Evolutionary conservation across 305 asterid genomes (phyloP), one percentile per base, ranked within the genome.

Genomic region (Monarda citriodora): DNA sequence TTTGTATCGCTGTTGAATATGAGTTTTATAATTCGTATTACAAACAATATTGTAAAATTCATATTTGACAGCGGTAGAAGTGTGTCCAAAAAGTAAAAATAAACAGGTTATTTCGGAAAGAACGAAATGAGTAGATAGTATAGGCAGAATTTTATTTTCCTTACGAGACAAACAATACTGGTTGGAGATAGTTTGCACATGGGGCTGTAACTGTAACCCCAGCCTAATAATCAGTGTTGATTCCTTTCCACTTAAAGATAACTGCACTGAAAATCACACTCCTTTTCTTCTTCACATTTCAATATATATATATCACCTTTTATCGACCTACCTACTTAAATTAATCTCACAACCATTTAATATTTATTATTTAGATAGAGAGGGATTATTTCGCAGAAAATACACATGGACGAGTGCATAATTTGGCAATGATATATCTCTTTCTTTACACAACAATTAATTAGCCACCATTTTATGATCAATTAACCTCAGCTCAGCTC

Each of bases 171-270:
- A 76, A 76, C 58, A 65, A 65, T 64, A 56, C 22, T 64, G 75
- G 52, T 55, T 52, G 31, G 53, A 66, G 79, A 75, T 74, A 67
- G 74, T 70, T 78, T 67, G 75, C 75, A 72, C 73, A 76, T 64
- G 71, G 64, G 61, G 32, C 60, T 53, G 55, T 46, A 58, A 9
- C 51, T 46, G 51, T 46, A 54, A 31, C 57, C 61, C 56, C 50
- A 38, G 64, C 83, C 76, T 74, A 51, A 66, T 69, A 69, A 23
- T 78, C 77, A 73, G 72, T 69, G 86, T 64, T 61, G 73, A 72
- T 80, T 77, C 72, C 77, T 65, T 67, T 66, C 77, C 66, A 68
- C 73, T 71, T 66, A 74, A 72, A 72, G 64, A 59, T 53, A 50
- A 44, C 26, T 6, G 60, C 75, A 65, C 72, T 29, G 66, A 69